These are phyloP conservation scores for Actinomucor elegans DNA, from an alignment of 371 early-diverging fungal species.

Conservation along the genomic window DNA sequence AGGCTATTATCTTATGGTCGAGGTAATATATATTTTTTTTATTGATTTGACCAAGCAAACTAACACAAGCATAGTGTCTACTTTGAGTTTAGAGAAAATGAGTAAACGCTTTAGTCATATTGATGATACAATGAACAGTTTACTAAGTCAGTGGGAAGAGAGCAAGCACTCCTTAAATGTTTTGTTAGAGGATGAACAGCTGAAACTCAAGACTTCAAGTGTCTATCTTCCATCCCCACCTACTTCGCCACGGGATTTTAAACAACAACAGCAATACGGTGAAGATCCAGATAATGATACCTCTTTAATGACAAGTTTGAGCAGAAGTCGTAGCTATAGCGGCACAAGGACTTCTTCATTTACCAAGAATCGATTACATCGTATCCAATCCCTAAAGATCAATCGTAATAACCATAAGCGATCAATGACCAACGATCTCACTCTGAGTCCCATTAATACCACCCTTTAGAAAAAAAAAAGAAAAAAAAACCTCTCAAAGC, in stretches of 20 bases:
- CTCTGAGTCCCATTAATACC: neutral
- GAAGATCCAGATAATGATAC: neutral
- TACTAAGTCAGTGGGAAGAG: slow-evolving; percentile 40
- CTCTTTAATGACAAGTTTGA: neutral
- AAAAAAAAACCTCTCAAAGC: too few relatives aligned
- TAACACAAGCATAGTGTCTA: too few relatives aligned
- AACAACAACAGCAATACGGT: neutral
- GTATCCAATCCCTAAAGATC: neutral
- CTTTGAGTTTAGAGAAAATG: slow-evolving; percentile 20
- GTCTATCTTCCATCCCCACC: slow-evolving; percentile 38
- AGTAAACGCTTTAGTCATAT: slow-evolving; percentile 28
- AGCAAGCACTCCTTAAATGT: slow-evolving; percentile 17
- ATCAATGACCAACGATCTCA: too few relatives aligned
- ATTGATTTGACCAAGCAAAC: too few relatives aligned
- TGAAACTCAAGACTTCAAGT: neutral
- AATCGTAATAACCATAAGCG: neutral
- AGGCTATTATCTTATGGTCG: slow-evolving; percentile 19
- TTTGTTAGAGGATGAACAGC: slow-evolving; percentile 9
- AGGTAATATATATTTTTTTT: slow-evolving; percentile 27
- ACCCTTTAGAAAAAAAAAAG: too few relatives aligned
- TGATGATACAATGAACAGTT: slow-evolving; percentile 27
- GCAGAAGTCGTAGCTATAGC: neutral
- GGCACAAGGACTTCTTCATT: too few relatives aligned
- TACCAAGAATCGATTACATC: neutral
- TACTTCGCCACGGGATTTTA: slow-evolving; percentile 20